A percentile compares a stretch with the other conserved stretches of the same genome.
These are phyloP conservation scores for Iris macrosiphon DNA, from an alignment of 106 monocot genomes.

Conservation along the genomic window DNA sequence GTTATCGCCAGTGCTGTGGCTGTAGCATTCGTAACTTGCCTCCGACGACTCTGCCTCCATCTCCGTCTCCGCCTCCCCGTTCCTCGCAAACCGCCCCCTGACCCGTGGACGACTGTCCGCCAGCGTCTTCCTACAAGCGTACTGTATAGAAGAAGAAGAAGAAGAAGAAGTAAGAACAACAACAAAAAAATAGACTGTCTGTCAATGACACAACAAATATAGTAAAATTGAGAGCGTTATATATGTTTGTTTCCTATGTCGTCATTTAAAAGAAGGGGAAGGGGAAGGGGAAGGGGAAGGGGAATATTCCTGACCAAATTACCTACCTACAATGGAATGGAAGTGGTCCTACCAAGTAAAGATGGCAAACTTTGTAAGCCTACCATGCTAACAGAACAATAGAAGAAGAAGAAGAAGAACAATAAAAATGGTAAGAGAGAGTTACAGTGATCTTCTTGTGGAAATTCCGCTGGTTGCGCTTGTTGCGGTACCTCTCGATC, in stretches of 20 bases:
- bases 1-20: neutral
- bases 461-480: constrained; percentile 80
- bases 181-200: neutral
- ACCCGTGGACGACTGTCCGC: constrained; percentile 58
- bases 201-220: too few relatives aligned
- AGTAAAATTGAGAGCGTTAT: too few relatives aligned
- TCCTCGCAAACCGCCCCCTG: constrained; percentile 45
- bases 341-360: too few relatives aligned
- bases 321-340: too few relatives aligned
- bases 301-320: too few relatives aligned
- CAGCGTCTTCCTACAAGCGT: constrained; percentile 61
- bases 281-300: too few relatives aligned
- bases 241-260: too few relatives aligned
- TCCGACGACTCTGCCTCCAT: constrained; percentile 8
- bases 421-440: too few relatives aligned
- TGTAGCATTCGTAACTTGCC: constrained; percentile 2
- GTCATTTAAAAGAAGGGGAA: too few relatives aligned
- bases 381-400: too few relatives aligned
- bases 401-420: neutral
- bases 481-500: constrained; percentile 73
- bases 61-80: constrained; percentile 26
- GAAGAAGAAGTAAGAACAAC: too few relatives aligned
- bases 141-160: constrained; percentile 14
- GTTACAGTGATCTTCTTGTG: constrained; percentile 89
- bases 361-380: too few relatives aligned